phyloP scores from a whole-genome alignment of 140 eudicot species.

The Senecio squalidus region DNA sequence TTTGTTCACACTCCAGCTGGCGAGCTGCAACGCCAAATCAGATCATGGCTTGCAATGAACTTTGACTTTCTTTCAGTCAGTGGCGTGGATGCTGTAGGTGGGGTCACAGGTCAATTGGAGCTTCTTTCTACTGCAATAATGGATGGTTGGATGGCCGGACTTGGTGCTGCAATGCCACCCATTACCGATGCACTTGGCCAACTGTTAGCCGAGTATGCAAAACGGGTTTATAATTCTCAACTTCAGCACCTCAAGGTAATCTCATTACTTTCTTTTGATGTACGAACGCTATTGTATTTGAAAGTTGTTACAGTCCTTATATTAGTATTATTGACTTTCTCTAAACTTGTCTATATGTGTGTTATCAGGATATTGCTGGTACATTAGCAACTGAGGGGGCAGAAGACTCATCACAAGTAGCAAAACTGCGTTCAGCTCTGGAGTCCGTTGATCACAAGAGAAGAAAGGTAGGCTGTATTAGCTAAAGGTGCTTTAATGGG shows the following conservation, averaged over 20 bases:
- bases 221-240: constrained; percentile 79
- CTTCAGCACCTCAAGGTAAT: constrained; percentile 85
- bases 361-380: constrained; percentile 92
- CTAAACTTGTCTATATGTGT: constrained; percentile 6
- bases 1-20: constrained; percentile 99
- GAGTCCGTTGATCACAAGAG: constrained; percentile 99
- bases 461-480: constrained; percentile 61
- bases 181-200: constrained; percentile 95
- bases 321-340: background rate
- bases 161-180: constrained; percentile 94
- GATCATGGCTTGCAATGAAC: constrained; percentile 96
- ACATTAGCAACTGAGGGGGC: constrained; percentile 90
- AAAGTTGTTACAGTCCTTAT: background rate
- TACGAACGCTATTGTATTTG: background rate
- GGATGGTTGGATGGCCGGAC: constrained; percentile 99
- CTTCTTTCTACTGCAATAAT: constrained; percentile 98
- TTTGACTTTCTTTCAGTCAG: constrained; percentile 87
- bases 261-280: background rate
- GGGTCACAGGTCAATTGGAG: constrained; percentile 88
- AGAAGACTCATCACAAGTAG: constrained; percentile 79
- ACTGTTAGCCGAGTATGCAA: constrained; percentile 83
- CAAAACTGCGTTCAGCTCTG: constrained; percentile 85
- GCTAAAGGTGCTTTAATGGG: background rate
- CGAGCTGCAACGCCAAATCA: constrained; percentile 97
- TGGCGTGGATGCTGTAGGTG: constrained; percentile 71